A percentile compares a stretch with the other conserved stretches of the same genome.
These are phyloP conservation scores for Protostelium mycophagum DNA, from an alignment of 78 protist species.

Conservation along the genomic window DNA sequence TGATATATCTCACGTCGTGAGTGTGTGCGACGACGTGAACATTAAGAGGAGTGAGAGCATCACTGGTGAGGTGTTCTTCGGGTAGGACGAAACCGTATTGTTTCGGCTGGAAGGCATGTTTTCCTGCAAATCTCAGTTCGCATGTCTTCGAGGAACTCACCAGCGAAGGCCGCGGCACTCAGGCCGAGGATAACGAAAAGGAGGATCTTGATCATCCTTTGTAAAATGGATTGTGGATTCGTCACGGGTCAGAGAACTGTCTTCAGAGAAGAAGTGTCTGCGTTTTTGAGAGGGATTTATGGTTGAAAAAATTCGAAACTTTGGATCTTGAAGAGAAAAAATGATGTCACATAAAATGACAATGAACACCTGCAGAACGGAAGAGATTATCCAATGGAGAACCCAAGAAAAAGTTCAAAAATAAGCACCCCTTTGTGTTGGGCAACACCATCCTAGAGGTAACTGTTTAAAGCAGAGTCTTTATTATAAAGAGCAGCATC, in stretches of 20 bases:
- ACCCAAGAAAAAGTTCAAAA: too few relatives aligned
- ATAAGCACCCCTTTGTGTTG: too few relatives aligned
- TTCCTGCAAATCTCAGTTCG: neutral
- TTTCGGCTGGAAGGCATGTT: neutral
- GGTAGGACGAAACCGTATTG: neutral
- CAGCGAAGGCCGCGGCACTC: neutral
- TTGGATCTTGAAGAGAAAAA: too few relatives aligned
- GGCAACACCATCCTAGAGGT: too few relatives aligned
- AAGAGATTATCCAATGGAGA: too few relatives aligned
- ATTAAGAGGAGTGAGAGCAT: constrained; percentile 15
- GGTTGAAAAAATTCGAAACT: too few relatives aligned
- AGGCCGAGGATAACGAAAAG: neutral
- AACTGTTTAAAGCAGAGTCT: too few relatives aligned
- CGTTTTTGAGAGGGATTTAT: neutral
- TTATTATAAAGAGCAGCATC: too few relatives aligned
- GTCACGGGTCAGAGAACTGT: neutral
- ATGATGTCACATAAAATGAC: too few relatives aligned
- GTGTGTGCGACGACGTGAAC: constrained; percentile 61
- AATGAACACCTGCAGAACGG: too few relatives aligned
- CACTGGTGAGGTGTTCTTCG: neutral
- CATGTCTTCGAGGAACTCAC: neutral
- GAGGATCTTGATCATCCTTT: neutral
- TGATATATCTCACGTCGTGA: constrained; percentile 39
- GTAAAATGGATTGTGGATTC: neutral
- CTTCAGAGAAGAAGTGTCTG: neutral